A percentile compares a stretch with the other conserved stretches of the same genome.
Conservation (phyloP, 139 green algal species). For the Chlamydomonas sphaeroides region DNA sequence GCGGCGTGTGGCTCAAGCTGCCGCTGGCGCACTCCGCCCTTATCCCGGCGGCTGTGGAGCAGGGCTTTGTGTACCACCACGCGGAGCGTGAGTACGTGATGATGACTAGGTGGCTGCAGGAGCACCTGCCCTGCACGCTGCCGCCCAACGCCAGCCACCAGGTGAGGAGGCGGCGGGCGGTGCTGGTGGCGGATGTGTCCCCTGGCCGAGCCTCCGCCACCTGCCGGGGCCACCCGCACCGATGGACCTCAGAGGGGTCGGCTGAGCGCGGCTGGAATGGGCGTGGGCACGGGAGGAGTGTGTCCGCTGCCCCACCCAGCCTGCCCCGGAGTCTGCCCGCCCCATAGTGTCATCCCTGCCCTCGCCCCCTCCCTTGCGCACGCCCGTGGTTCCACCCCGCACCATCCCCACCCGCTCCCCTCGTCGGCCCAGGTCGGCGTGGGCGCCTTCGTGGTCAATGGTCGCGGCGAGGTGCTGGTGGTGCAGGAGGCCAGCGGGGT, state of each 20-base stretch:
- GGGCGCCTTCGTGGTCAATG: slow-evolving; percentile 86
- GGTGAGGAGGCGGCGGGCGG: slow-evolving; percentile 24
- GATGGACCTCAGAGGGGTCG: no score
- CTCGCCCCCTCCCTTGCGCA: no score
- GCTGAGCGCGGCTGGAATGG: no score
- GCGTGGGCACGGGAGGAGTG: no score
- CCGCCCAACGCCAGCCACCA: slow-evolving; percentile 86
- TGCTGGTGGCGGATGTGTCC: neutral
- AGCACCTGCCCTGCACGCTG: slow-evolving; percentile 58
- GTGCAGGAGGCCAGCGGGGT: slow-evolving; percentile 83
- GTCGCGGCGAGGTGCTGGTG: slow-evolving; percentile 70
- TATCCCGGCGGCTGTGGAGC: slow-evolving; percentile 52
- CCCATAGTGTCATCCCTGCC: no score
- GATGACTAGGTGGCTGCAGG: slow-evolving; percentile 80
- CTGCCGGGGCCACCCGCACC: no score
- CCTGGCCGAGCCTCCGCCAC: no score
- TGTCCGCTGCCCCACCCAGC: no score
- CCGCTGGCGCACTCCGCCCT: slow-evolving; percentile 46
- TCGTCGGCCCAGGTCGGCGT: slow-evolving; percentile 75
- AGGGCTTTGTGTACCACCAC: slow-evolving; percentile 82
- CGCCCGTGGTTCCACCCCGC: no score
- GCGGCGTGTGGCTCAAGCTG: slow-evolving; percentile 82
- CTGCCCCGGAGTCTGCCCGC: no score
- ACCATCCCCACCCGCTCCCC: neutral
- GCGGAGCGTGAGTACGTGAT: slow-evolving; percentile 82